Evolutionary conservation across 2,329 filamentous ascomycete species (phyloP).

Genomic region (Xylaria arbuscula): DNA sequence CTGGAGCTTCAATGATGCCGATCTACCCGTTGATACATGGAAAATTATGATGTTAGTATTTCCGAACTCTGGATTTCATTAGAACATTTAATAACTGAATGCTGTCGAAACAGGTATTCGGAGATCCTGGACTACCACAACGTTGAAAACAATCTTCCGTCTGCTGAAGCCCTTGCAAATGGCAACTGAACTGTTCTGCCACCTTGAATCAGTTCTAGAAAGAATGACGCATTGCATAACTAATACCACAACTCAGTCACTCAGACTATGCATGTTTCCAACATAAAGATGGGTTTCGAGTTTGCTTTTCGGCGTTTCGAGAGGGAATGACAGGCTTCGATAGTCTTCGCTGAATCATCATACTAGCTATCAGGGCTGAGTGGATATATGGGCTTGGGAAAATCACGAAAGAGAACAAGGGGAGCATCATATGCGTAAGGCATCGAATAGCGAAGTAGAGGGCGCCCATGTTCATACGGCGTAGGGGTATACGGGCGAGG

Average conservation of each 20-base stretch:
- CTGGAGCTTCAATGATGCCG: slow-evolving; percentile 99
- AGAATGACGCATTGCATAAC: slow-evolving; percentile 39
- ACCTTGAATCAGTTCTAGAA: slow-evolving; percentile 35
- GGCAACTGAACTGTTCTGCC: slow-evolving; percentile 48
- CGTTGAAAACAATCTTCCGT: slow-evolving; percentile 68
- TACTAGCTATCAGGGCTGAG: slow-evolving; percentile 32
- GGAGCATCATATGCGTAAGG: slow-evolving; percentile 28
- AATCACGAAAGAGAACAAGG: slow-evolving; percentile 20
- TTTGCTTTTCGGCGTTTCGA: slow-evolving; percentile 47
- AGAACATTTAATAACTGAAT: slow-evolving; percentile 40
- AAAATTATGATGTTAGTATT: slow-evolving; percentile 97
- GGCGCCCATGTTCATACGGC: slow-evolving; percentile 24
- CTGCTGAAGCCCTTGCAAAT: slow-evolving; percentile 55
- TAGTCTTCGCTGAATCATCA: slow-evolving; percentile 39
- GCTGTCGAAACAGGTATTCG: slow-evolving; percentile 78
- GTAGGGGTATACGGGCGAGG: slow-evolving; percentile 20
- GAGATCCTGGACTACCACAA: slow-evolving; percentile 99
- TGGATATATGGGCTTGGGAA: slow-evolving; percentile 33
- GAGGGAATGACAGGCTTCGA: slow-evolving; percentile 44
- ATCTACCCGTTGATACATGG: slow-evolving; percentile 98
- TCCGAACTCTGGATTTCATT: neutral
- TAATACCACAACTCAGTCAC: slow-evolving; percentile 42
- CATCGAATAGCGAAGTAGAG: slow-evolving; percentile 26
- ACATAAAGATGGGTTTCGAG: slow-evolving; percentile 40
- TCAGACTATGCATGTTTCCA: slow-evolving; percentile 36